These are phyloP conservation scores for Xylaria sp. DNA, from an alignment of 2,329 filamentous ascomycete species.

Conservation along the genomic window DNA sequence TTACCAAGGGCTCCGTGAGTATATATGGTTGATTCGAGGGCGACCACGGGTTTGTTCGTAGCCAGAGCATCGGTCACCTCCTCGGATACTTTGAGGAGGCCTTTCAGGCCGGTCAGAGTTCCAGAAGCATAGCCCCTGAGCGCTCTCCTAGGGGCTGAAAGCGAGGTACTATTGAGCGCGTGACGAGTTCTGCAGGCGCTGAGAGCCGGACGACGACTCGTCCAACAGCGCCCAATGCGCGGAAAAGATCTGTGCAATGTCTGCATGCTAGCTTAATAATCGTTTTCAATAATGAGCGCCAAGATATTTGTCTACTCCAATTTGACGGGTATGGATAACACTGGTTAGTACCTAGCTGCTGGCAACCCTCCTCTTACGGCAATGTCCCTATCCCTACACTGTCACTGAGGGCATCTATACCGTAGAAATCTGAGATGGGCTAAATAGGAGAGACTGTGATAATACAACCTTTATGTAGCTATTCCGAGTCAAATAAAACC, in stretches of 20 bases:
- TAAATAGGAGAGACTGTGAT: neutral
- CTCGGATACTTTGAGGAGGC: slow-evolving; percentile 77
- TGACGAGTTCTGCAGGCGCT: slow-evolving; percentile 13
- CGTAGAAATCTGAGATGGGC: neutral
- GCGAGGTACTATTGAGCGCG: slow-evolving; percentile 17
- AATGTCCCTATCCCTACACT: neutral
- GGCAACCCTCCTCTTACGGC: neutral
- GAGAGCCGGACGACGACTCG: slow-evolving; percentile 16
- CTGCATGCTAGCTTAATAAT: slow-evolving; percentile 34
- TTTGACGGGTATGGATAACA: slow-evolving; percentile 1
- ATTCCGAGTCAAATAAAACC: neutral
- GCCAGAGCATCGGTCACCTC: slow-evolving; percentile 84
- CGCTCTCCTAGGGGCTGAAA: slow-evolving; percentile 36
- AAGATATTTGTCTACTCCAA: neutral
- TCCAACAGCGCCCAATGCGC: slow-evolving; percentile 24
- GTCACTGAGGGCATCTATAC: neutral
- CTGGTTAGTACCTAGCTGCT: neutral
- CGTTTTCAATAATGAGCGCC: neutral
- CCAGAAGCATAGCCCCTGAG: slow-evolving; percentile 32
- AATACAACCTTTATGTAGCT: neutral
- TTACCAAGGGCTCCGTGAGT: slow-evolving; percentile 91
- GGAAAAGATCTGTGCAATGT: slow-evolving; percentile 33
- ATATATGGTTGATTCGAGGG: slow-evolving; percentile 95
- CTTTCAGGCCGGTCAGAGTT: slow-evolving; percentile 50
- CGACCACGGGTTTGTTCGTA: slow-evolving; percentile 83